Base-by-base conservation (phyloP, 805 yeast species). In the Kodamaea laetipori region DNA sequence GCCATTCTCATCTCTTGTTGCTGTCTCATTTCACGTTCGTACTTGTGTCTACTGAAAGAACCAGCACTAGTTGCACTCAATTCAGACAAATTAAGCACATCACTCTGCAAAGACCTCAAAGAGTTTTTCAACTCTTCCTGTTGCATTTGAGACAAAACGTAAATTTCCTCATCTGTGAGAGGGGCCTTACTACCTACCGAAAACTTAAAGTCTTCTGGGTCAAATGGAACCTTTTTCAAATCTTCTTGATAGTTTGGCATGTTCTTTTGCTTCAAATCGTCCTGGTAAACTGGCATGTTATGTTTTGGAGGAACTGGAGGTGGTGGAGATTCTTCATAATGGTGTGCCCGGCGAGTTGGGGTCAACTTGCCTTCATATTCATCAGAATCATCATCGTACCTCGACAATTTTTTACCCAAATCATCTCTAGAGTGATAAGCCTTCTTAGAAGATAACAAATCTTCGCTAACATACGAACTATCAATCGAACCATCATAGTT, bases 1-100 rank as follows among this genome's bases (percentile, higher is more conserved):
- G 37, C 45, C 42, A 65, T 34, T 30, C 58, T 52, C 2, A 50
- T 15, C 35, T 60, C 63, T 19, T 54, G 58, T 10, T 53, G 56
- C 10, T 47, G 50, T 16, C 49, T 51, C 18, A 55, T 41, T 13
- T 64, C 68, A 34, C 53, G 60, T 26, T 81, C 82, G 56, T 69
- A 72, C 53, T 77, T 84, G 59, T 88, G 95, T 56, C 95, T 76
- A 36, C 82, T 81, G 46, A 81, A 81, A 23, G 95, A 86, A 0
- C 95, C 95, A 1, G 96, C 95, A 49, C 94, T 84, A 0, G 96
- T 86, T 4, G 96, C 96, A 66, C 94, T 85, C 49, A 86, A 76
- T 59, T 86, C 94, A 26, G 90, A 82, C 43, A 70, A 56, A 42
- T 70, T 71, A 43, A 71, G 63, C 4, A 71, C 76, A 47, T 71